Conservation (phyloP, 1,284 basidiomycete species). For the Fereydounia khargensis region DNA sequence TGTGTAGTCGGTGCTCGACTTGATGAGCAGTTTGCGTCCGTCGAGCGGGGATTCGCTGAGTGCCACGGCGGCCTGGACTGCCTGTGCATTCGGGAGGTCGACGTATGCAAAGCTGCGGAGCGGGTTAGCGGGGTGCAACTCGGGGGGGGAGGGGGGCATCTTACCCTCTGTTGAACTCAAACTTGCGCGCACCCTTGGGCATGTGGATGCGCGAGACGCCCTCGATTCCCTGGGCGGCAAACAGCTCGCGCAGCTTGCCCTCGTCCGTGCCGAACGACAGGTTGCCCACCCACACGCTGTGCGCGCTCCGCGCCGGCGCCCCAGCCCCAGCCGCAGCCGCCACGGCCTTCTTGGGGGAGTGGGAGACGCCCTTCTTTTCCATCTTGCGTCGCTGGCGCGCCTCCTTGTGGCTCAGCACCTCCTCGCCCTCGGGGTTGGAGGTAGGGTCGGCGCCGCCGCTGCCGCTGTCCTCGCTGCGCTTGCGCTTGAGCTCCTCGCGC, state of each 20-base stretch:
- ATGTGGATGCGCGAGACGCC: constrained; percentile 63
- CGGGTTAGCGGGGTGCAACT: no score
- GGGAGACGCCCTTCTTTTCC: constrained; percentile 29
- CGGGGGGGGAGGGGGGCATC: no score
- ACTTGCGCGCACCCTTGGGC: constrained; percentile 59
- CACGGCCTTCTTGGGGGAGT: constrained; percentile 8
- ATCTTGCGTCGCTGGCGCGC: constrained; percentile 38
- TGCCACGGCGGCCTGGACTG: constrained; percentile 72
- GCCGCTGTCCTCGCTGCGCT: constrained; percentile 2
- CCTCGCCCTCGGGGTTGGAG: constrained; percentile 2
- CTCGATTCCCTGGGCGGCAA: constrained; percentile 39
- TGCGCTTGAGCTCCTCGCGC: constrained; percentile 1
- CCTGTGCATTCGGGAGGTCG: constrained; percentile 78
- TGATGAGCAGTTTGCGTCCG: constrained; percentile 85
- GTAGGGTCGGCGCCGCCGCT: constrained; percentile 1
- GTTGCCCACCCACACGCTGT: constrained; percentile 64
- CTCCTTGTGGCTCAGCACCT: constrained; percentile 51
- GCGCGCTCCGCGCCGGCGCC: constrained; percentile 59
- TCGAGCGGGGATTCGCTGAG: constrained; percentile 78
- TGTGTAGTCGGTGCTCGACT: constrained; percentile 68
- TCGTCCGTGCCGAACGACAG: constrained; percentile 44
- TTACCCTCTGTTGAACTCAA: constrained; percentile 62
- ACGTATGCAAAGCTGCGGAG: constrained; percentile 83
- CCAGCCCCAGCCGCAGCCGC: constrained; percentile 1
- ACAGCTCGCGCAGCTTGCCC: constrained; percentile 41